Conservation (phyloP, 2,329 filamentous ascomycete genomes). For the Colletotrichum chlorophyti region DNA sequence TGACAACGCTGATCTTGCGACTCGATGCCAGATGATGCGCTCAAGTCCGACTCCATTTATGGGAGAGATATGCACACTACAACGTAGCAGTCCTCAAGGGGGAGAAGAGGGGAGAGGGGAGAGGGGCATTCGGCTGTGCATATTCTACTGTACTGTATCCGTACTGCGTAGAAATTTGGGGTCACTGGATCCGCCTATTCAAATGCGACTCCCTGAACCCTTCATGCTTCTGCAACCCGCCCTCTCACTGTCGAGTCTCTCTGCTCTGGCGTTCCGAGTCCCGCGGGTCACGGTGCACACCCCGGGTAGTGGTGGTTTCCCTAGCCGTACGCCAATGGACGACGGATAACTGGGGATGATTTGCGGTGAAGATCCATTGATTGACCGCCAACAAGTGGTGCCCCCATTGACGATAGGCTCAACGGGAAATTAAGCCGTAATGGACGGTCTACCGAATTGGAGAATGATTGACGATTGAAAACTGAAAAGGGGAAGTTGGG, state of each 20-base stretch:
- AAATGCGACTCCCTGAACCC: no score
- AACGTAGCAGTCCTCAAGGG: no score
- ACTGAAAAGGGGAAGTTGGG: conserved; percentile 21
- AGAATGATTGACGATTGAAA: conserved; percentile 8
- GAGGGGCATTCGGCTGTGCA: no score
- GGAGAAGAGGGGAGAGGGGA: not conserved
- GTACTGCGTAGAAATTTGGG: no score
- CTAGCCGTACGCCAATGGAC: not conserved
- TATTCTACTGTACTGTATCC: no score
- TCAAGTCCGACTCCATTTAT: no score
- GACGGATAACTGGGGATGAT: conserved; percentile 4
- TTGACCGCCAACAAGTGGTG: conserved; percentile 8
- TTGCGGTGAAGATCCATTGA: conserved; percentile 6
- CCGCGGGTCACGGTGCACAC: no score
- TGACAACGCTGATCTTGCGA: conserved; percentile 26
- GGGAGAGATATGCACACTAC: no score
- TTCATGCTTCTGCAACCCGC: no score
- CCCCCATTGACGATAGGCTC: conserved; percentile 9
- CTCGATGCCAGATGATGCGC: conserved; percentile 17
- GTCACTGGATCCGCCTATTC: no score
- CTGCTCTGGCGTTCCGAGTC: no score
- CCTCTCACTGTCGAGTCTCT: no score
- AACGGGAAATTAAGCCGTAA: conserved; percentile 20
- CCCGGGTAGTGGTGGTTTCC: not conserved
- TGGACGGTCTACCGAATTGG: conserved; percentile 14